These are phyloP conservation scores for Arabidopsis suecica DNA, from an alignment of 345 rosid species.

Conservation along the genomic window DNA sequence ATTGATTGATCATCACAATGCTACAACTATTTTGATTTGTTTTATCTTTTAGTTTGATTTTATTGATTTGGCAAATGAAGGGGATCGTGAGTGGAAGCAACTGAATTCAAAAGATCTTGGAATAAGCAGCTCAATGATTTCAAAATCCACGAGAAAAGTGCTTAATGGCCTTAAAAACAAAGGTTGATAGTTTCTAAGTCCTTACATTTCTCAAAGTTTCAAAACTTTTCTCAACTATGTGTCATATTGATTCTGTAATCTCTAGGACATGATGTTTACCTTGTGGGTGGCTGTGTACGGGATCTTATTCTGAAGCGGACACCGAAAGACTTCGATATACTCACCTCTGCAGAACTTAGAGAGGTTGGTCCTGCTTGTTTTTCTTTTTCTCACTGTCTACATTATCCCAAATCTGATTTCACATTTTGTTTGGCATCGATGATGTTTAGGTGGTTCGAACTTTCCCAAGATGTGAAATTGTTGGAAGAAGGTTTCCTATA, in stretches of 20 bases:
- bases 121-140: constrained; percentile 54
- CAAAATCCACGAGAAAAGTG: constrained; percentile 56
- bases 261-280: constrained; percentile 84
- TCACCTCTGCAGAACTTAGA: constrained; percentile 87
- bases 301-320: constrained; percentile 84
- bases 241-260: constrained; percentile 5
- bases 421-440: neutral
- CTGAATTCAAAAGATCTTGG: constrained; percentile 58
- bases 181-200: constrained; percentile 47
- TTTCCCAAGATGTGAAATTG: constrained; percentile 59
- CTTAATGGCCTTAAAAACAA: constrained; percentile 59
- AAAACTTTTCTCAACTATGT: neutral
- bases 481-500: constrained; percentile 68
- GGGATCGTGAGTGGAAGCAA: constrained; percentile 55
- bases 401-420: neutral
- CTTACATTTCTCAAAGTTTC: neutral
- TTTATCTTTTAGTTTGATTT: neutral
- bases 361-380: constrained; percentile 56
- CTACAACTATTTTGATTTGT: neutral
- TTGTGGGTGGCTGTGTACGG: constrained; percentile 96
- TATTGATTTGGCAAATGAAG: constrained; percentile 32
- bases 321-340: constrained; percentile 88
- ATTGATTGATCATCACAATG: too few relatives aligned
- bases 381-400: neutral
- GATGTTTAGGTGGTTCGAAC: constrained; percentile 52